A percentile compares a stretch with the other conserved stretches of the same genome.
These are phyloP conservation scores for Penicillium sp. DNA, from an alignment of 2,329 filamentous ascomycete genomes.

Conservation along the genomic window DNA sequence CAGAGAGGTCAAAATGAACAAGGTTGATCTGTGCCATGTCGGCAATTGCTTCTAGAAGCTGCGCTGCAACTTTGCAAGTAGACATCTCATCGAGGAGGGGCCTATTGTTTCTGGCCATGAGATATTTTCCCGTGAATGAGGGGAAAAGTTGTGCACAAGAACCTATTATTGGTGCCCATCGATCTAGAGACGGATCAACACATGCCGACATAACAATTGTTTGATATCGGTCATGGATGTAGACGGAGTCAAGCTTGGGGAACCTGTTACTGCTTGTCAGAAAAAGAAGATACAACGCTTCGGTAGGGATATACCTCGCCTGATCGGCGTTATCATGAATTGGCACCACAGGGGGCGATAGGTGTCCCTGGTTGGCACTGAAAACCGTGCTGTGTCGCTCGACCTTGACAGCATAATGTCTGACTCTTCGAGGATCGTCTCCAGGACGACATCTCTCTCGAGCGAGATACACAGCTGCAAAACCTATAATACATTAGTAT, in stretches of 20 bases:
- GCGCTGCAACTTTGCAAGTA: slow-evolving; percentile 30
- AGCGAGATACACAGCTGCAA: slow-evolving; percentile 20
- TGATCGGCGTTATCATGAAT: slow-evolving; percentile 3
- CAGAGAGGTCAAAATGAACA: slow-evolving; percentile 29
- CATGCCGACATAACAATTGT: slow-evolving; percentile 32
- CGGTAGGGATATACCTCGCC: slow-evolving; percentile 23
- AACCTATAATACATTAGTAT: slow-evolving; percentile 16
- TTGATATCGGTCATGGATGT: slow-evolving; percentile 22
- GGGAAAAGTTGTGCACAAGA: slow-evolving; percentile 1
- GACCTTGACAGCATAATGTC: slow-evolving; percentile 25
- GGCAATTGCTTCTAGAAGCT: slow-evolving; percentile 29
- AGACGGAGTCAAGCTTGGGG: slow-evolving; percentile 29
- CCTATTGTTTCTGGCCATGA: slow-evolving; percentile 13
- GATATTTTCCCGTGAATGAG: slow-evolving; percentile 11
- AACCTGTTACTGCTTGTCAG: slow-evolving; percentile 26
- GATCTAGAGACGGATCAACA: slow-evolving; percentile 15
- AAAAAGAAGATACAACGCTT: slow-evolving; percentile 29
- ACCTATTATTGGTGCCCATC: background rate
- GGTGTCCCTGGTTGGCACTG: background rate
- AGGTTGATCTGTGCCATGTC: slow-evolving; percentile 31
- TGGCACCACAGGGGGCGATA: slow-evolving; percentile 1
- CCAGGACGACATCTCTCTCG: slow-evolving; percentile 9
- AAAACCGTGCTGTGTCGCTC: slow-evolving; percentile 12
- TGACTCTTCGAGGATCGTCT: background rate
- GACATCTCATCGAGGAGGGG: slow-evolving; percentile 25